Evolutionary conservation across 2,329 filamentous ascomycete species (phyloP).

Genomic region (Arthrinium phaeospermum): DNA sequence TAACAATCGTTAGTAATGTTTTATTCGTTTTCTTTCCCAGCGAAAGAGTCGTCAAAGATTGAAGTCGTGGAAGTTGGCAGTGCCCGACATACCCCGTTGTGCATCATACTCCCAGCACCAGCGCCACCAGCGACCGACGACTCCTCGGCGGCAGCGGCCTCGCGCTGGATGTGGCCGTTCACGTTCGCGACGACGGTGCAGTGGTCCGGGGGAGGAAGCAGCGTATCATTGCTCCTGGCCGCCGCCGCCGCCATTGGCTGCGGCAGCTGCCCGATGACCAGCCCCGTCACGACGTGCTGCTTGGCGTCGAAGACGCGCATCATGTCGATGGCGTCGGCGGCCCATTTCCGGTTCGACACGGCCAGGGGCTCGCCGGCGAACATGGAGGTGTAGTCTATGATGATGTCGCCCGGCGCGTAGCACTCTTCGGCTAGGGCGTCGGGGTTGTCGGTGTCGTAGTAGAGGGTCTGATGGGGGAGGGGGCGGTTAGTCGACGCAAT

Average conservation of each 20-base stretch:
- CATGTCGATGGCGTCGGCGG: slow-evolving; percentile 25
- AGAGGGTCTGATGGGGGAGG: slow-evolving; percentile 29
- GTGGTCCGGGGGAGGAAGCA: slow-evolving; percentile 27
- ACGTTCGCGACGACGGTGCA: slow-evolving; percentile 32
- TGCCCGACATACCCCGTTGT: neutral
- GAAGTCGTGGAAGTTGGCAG: neutral
- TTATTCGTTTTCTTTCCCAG: no score
- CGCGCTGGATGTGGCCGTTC: slow-evolving; percentile 31
- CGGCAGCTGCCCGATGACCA: slow-evolving; percentile 32
- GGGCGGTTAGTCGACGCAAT: neutral
- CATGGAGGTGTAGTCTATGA: slow-evolving; percentile 39
- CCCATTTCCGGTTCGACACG: slow-evolving; percentile 31
- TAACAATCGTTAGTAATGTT: neutral
- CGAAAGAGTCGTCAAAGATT: neutral
- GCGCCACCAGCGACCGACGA: neutral
- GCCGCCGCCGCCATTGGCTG: slow-evolving; percentile 24
- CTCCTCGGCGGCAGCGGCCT: slow-evolving; percentile 22
- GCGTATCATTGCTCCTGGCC: neutral
- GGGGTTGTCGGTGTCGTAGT: slow-evolving; percentile 33
- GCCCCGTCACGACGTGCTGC: slow-evolving; percentile 23
- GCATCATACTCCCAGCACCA: neutral
- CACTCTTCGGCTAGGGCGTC: slow-evolving; percentile 34
- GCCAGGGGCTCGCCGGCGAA: slow-evolving; percentile 34
- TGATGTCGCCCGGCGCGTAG: slow-evolving; percentile 33
- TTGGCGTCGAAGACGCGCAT: slow-evolving; percentile 28